Evolutionary conservation across 1,284 basidiomycete species (phyloP), one percentile per base, ranked within the genome.

Genomic region (Pseudomicrostroma phylloplanum): DNA sequence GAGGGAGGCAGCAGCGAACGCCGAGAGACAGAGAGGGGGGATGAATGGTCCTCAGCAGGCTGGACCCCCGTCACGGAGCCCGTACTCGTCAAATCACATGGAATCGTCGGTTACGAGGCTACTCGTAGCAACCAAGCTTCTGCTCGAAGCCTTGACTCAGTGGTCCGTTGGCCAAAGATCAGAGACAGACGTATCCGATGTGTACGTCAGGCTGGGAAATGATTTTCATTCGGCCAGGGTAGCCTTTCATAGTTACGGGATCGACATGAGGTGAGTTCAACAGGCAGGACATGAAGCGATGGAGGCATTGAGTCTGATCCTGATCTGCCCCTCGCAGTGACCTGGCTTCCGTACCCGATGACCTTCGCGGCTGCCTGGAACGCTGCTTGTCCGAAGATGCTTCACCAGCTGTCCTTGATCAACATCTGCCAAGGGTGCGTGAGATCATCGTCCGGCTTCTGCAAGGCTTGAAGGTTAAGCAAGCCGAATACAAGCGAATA

Each of bases 131-230:
- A 97, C 96, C 67, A 96, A 97, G 79, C 87, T 91, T 75, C 86
- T 98, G 26, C 85, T 98, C 48, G 93, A 96, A 78, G 86, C 90
- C 0, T 84, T 98, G 62, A 93, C 91, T 11, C 83, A 87, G 81
- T 78, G 76, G 76, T 73, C 73, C 11, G 56, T 85, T 60, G 82
- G 86, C 55, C 83, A 87, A 66, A 84, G 90, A 65, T 84, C 86
- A 59, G 94, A 98, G 77, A 83, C 82, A 13, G 83, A 90, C 71
- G 92, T 98, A 70, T 96, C 92, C 82, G 91, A 97, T 80, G 89
- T 96, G 62, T 98, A 98, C 80, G 96, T 98, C 59, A 86, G 88
- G 55, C 84, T 98, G 19, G 94, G 94, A 21, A 97, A 98, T 80
- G 93, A 96, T 76, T 97, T 98, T 83, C 96, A 96, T 79, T 86